Base-by-base conservation (phyloP, 2,329 filamentous ascomycete species). In the Trichoderma atroviride region DNA sequence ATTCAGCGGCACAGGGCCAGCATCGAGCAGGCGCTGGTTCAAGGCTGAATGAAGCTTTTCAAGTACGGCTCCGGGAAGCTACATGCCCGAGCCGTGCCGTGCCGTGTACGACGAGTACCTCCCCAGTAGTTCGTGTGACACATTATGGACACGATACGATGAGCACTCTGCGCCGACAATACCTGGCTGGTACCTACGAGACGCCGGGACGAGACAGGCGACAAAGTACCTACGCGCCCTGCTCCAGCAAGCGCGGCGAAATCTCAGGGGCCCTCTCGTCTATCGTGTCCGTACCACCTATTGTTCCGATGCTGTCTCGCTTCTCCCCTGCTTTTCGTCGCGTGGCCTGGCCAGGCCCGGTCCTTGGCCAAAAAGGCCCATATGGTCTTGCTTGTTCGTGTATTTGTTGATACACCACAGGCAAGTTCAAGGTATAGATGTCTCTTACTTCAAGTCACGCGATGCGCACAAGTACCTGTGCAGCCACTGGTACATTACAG, bases 181-280 rank as follows among this genome's bases (percentile, higher is more conserved):
- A 63, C 60, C 22, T 27, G 47, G 31, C 24, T 11, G 14, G 31
- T 63, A 55, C 60, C 47, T 55, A 14, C 24, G 5, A 55, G 14
- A 40, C 55, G n/a, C 60, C 60, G n/a, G 40, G 7, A 13, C 33
- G 22, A 53, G 47, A 24, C 53, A 24, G 58, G 53, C 13, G 22
- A 37, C 19, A 24, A 24, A 35, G 31, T 63, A 40, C 31, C 24
- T 63, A 29, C 31, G 27, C n/a, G n/a, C 31, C 56, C 31, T 40
- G n/a, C 60, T 40, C 16, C 37, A 65, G 50, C 24, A 40, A 31
- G 62, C 62, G 62, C 62, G 14, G 52, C 50, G 62, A 24, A 65
- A 65, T 65, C 62, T 65, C 50, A 56, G 62, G 62, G 62, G 47
- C 62, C 52, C 40, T 24, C 62, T 66, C 62, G 62, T 66, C 62